Percentiles rank a stretch among this genome's conserved stretches.
These are phyloP conservation scores for Lecanoromycetidae sp. DNA, from an alignment of 2,329 filamentous ascomycete genomes.

Conservation along the genomic window DNA sequence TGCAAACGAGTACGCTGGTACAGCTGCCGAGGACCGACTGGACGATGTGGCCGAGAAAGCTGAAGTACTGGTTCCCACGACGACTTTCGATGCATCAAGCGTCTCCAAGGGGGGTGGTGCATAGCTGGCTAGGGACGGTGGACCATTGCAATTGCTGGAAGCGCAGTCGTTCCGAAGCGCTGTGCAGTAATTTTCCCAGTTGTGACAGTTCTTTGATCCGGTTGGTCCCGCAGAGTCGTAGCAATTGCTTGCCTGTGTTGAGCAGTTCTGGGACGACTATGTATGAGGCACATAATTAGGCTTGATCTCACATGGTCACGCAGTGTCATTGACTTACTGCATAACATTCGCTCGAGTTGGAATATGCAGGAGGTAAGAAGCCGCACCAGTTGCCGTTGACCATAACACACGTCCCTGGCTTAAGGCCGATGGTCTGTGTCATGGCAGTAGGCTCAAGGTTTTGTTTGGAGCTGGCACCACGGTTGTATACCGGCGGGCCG, in stretches of 20 bases:
- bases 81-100: conserved; percentile 1
- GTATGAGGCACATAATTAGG: background rate
- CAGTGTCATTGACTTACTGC: too few species aligned
- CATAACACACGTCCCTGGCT: conserved; percentile 46
- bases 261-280: conserved; percentile 42
- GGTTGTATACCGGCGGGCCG: conserved; percentile 44
- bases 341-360: conserved; percentile 47
- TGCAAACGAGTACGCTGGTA: background rate
- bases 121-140: conserved; percentile 22
- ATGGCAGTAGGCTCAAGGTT: conserved; percentile 10
- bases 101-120: conserved; percentile 6
- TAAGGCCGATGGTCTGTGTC: conserved; percentile 37
- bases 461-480: conserved; percentile 25
- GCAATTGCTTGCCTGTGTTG: conserved; percentile 47
- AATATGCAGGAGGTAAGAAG: conserved; percentile 47
- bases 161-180: conserved; percentile 32
- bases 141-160: conserved; percentile 31
- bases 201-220: conserved; percentile 46
- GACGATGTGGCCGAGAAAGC: background rate
- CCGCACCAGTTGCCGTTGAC: conserved; percentile 65
- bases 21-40: background rate
- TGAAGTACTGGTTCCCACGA: conserved; percentile 1
- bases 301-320: conserved; percentile 19
- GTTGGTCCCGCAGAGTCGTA: conserved; percentile 47
- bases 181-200: conserved; percentile 52